Evolutionary conservation across 2,329 filamentous ascomycete genomes (phyloP).

Genomic region (Cadophora gregata): DNA sequence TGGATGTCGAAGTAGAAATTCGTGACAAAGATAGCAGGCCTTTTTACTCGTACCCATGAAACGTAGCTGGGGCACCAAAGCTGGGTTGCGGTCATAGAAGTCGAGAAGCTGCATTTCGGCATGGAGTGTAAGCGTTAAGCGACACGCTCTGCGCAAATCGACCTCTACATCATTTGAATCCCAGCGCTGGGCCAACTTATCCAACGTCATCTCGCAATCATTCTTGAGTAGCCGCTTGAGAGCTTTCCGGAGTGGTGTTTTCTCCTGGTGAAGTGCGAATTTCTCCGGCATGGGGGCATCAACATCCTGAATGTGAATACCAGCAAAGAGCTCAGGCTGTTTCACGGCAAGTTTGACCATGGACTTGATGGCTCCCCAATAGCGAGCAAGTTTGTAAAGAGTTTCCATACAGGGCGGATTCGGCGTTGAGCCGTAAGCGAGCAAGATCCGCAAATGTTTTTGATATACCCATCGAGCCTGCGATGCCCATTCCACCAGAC

Average conservation of each 20-base stretch:
- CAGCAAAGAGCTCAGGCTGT: constrained; percentile 16
- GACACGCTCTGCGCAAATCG: constrained; percentile 15
- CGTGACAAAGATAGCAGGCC: constrained; percentile 16
- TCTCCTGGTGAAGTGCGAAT: constrained; percentile 11
- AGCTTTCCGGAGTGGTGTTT: constrained; percentile 15
- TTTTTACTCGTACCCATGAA: constrained; percentile 15
- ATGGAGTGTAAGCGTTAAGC: constrained; percentile 17
- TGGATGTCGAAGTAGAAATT: constrained; percentile 17
- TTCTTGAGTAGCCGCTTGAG: constrained; percentile 16
- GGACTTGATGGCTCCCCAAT: constrained; percentile 16
- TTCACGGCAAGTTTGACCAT: constrained; percentile 16
- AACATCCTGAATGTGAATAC: constrained; percentile 12
- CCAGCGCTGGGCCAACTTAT: constrained; percentile 14
- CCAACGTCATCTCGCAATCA: constrained; percentile 16
- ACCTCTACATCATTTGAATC: constrained; percentile 12
- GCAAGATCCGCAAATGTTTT: constrained; percentile 15
- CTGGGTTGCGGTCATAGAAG: constrained; percentile 12
- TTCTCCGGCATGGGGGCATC: constrained; percentile 13
- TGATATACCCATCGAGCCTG: constrained; percentile 15
- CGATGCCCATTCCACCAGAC: constrained; percentile 15
- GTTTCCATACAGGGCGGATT: constrained; percentile 16
- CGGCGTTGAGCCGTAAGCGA: constrained; percentile 9
- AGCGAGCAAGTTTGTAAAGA: constrained; percentile 16
- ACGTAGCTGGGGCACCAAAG: constrained; percentile 17
- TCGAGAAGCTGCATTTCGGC: constrained; percentile 16